Evolutionary conservation across 352 stramenopile species (phyloP).

Genomic region (Phytopythium cucurbitacearum): DNA sequence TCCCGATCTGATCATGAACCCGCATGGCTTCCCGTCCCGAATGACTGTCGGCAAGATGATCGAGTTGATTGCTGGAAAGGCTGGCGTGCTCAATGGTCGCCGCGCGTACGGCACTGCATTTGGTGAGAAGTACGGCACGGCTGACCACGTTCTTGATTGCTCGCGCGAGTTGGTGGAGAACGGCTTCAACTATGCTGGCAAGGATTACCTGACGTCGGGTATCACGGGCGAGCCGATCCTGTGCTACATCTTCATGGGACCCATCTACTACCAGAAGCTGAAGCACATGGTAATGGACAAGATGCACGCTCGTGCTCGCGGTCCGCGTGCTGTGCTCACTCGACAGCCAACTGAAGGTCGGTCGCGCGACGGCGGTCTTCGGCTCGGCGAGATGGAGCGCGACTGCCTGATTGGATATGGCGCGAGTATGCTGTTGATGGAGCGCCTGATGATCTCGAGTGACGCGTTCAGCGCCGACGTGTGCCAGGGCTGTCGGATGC

Average conservation of each 20-base stretch:
- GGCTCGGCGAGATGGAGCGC: constrained; percentile 99
- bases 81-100: constrained; percentile 94
- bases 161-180: constrained; percentile 94
- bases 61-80: constrained; percentile 98
- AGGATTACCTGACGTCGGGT: constrained; percentile 94
- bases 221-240: constrained; percentile 97
- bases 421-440: constrained; percentile 98
- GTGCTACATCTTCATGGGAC: constrained; percentile 99
- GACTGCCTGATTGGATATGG: constrained; percentile 99
- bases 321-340: constrained; percentile 94
- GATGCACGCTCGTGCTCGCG: constrained; percentile 97
- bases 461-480: constrained; percentile 99
- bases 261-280: constrained; percentile 99
- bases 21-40: constrained; percentile 98
- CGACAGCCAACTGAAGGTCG: constrained; percentile 98
- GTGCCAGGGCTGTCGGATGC: constrained; percentile 96
- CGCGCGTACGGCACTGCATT: constrained; percentile 98
- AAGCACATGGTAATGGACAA: constrained; percentile 99
- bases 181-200: constrained; percentile 99
- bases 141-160: constrained; percentile 90
- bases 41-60: constrained; percentile 99
- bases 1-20: constrained; percentile 99
- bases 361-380: constrained; percentile 96
- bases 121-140: constrained; percentile 96
- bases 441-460: constrained; percentile 99